Evolutionary conservation across 2,329 filamentous ascomycete species (phyloP).

Genomic region (Cercospora janseana): DNA sequence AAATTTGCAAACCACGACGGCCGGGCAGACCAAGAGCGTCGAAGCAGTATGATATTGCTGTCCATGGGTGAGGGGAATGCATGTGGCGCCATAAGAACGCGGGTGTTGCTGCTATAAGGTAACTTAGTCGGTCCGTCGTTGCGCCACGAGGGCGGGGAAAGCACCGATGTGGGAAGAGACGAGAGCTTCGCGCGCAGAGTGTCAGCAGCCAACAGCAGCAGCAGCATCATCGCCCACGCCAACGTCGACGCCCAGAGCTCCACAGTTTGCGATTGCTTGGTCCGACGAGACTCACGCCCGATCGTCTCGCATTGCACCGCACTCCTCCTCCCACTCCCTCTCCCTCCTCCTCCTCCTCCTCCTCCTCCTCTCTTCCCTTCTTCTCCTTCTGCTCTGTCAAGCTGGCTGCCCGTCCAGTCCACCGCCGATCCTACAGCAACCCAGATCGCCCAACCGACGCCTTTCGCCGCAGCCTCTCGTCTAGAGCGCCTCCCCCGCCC

Average conservation of each 20-base stretch:
- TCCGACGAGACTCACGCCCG: too few relatives aligned
- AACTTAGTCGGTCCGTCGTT: neutral
- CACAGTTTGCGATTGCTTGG: constrained; percentile 7
- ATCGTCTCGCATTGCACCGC: too few relatives aligned
- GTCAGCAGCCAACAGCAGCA: neutral
- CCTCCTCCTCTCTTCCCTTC: neutral
- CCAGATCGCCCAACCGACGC: constrained; percentile 23
- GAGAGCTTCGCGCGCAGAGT: neutral
- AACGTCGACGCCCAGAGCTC: constrained; percentile 10
- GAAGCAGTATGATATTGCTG: neutral
- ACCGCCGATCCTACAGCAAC: constrained; percentile 24
- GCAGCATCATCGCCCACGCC: constrained; percentile 3
- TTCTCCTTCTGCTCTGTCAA: constrained; percentile 11
- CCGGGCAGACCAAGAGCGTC: too few relatives aligned
- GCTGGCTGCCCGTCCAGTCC: constrained; percentile 15
- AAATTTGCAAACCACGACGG: too few relatives aligned
- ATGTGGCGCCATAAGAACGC: constrained; percentile 7
- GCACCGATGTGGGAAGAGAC: constrained; percentile 3
- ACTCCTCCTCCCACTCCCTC: neutral
- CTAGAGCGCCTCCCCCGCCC: constrained; percentile 14
- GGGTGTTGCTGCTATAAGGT: neutral
- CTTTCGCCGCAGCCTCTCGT: constrained; percentile 21
- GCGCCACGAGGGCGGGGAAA: constrained; percentile 3
- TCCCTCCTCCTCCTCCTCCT: neutral
- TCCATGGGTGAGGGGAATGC: neutral